These are phyloP conservation scores for Zymoseptoria crescenta DNA, from an alignment of 2,329 filamentous ascomycete genomes.

Conservation along the genomic window DNA sequence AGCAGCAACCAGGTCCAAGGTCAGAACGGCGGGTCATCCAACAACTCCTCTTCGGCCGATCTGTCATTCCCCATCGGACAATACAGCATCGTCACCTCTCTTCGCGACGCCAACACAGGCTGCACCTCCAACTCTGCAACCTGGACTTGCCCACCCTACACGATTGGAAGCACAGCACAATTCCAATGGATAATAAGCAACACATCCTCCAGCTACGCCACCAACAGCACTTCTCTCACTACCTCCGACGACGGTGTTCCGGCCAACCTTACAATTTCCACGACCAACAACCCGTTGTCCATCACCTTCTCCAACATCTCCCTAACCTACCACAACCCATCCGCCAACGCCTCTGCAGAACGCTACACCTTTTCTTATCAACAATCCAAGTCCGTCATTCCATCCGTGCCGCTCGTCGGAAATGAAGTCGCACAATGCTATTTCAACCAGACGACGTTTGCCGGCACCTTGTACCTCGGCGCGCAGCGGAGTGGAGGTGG, in stretches of 20 bases:
- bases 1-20: neutral
- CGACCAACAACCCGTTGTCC: conserved; percentile 48
- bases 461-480: conserved; percentile 49
- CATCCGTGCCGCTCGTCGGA: conserved; percentile 38
- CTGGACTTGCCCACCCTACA: conserved; percentile 57
- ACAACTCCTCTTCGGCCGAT: conserved; percentile 3
- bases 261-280: conserved; percentile 39
- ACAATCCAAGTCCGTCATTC: conserved; percentile 47
- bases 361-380: conserved; percentile 51
- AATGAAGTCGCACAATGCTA: conserved; percentile 47
- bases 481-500: conserved; percentile 26
- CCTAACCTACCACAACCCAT: conserved; percentile 43
- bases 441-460: conserved; percentile 50
- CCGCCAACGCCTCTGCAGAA: conserved; percentile 39
- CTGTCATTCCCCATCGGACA: conserved; percentile 52
- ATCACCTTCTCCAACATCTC: conserved; percentile 48
- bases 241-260: conserved; percentile 44
- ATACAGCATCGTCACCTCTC: conserved; percentile 54
- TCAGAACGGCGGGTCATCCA: neutral
- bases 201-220: conserved; percentile 31
- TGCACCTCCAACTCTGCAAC: conserved; percentile 53
- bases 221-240: conserved; percentile 44
- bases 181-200: conserved; percentile 56
- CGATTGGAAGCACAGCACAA: conserved; percentile 40
- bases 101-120: conserved; percentile 45